Conservation (phyloP, 768 basidiomycete species). For the Agrocybe chaxingu region DNA sequence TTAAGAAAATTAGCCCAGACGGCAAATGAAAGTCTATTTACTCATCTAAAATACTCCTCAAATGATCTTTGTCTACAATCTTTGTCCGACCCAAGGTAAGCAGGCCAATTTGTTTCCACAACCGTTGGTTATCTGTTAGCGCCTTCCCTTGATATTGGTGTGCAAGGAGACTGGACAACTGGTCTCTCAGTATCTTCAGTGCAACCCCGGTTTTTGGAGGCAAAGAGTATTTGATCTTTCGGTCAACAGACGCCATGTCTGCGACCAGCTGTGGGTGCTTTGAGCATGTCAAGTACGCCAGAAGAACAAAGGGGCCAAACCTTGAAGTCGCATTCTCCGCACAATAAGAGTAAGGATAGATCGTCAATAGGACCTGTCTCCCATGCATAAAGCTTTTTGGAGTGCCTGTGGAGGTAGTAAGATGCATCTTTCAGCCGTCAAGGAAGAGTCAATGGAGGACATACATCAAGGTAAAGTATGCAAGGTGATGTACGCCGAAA, state of each 20-base stretch:
- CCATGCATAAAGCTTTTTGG: slow-evolving; percentile 91
- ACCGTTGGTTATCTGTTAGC: slow-evolving; percentile 52
- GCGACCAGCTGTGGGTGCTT: slow-evolving; percentile 56
- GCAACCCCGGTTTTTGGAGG: slow-evolving; percentile 73
- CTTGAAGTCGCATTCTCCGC: slow-evolving; percentile 90
- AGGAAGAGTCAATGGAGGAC: slow-evolving; percentile 17
- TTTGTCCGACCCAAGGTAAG: slow-evolving; percentile 55
- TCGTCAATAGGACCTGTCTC: slow-evolving; percentile 91
- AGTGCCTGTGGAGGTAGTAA: slow-evolving; percentile 58
- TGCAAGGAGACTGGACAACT: slow-evolving; percentile 57
- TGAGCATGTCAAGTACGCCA: background rate
- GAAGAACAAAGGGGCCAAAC: slow-evolving; percentile 23
- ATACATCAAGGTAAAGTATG: slow-evolving; percentile 88
- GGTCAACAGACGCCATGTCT: slow-evolving; percentile 72
- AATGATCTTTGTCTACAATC: slow-evolving; percentile 27
- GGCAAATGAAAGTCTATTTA: no score
- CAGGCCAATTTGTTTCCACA: slow-evolving; percentile 75
- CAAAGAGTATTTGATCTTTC: slow-evolving; percentile 75
- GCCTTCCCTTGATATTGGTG: slow-evolving; percentile 63
- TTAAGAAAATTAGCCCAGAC: no score
- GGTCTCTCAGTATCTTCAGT: slow-evolving; percentile 72
- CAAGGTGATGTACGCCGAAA: slow-evolving; percentile 70
- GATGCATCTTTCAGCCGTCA: background rate
- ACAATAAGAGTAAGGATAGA: slow-evolving; percentile 73
- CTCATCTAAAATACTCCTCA: background rate